Conservation (phyloP, 169 alveolate genomes). For the Pseudocohnilembus persalinus region DNA sequence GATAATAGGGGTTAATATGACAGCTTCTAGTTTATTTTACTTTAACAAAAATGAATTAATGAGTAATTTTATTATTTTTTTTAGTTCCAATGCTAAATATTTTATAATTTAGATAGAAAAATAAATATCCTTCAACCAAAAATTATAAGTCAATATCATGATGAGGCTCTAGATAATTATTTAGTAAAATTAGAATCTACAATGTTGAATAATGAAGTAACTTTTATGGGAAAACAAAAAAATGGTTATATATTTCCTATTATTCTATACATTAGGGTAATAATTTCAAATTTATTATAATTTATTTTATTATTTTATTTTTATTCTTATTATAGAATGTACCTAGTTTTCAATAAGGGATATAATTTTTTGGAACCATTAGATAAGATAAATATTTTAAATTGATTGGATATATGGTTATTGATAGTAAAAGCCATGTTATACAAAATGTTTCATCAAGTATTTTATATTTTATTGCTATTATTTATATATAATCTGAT, state of each 20-base stretch:
- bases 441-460: constrained; percentile 38
- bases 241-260: constrained; percentile 49
- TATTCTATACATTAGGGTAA: constrained; percentile 31
- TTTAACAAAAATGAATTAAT: constrained; percentile 41
- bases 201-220: constrained; percentile 37
- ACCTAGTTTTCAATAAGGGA: constrained; percentile 41
- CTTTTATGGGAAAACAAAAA: constrained; percentile 36
- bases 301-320: background rate
- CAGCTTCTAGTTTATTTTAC: constrained; percentile 35
- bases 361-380: constrained; percentile 35
- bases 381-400: constrained; percentile 39
- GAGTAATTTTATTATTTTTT: background rate
- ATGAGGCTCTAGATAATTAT: constrained; percentile 38
- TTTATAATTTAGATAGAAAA: constrained; percentile 18
- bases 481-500: background rate
- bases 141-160: constrained; percentile 36
- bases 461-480: too few species aligned
- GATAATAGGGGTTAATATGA: constrained; percentile 37
- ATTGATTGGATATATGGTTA: constrained; percentile 33
- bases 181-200: constrained; percentile 36
- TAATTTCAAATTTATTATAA: background rate
- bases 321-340: constrained; percentile 13
- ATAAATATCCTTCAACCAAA: constrained; percentile 37
- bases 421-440: constrained; percentile 11
- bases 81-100: background rate